These are phyloP conservation scores for Arthroderma uncinatum DNA, from an alignment of 2,329 filamentous ascomycete genomes.

Conservation along the genomic window DNA sequence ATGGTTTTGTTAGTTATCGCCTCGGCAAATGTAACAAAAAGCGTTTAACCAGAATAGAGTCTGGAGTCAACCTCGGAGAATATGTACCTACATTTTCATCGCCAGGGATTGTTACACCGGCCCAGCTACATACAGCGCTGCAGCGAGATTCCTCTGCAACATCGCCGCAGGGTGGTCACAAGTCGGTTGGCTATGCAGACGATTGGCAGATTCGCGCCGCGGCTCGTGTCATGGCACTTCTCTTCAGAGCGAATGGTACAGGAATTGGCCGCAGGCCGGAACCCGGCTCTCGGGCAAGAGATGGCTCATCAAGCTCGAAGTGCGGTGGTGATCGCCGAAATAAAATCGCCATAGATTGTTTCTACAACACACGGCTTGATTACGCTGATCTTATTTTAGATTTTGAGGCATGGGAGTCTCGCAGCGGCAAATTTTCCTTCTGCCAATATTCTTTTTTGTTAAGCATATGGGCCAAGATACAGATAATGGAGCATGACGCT, in stretches of 20 bases:
- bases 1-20: constrained; percentile 71
- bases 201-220: constrained; percentile 86
- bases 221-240: constrained; percentile 64
- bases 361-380: constrained; percentile 79
- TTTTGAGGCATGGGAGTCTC: constrained; percentile 78
- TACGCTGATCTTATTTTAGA: constrained; percentile 75
- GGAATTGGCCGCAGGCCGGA: constrained; percentile 30
- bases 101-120: constrained; percentile 51
- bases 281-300: constrained; percentile 10
- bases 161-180: constrained; percentile 41
- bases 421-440: constrained; percentile 65
- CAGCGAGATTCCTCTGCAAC: constrained; percentile 32
- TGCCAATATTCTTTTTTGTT: constrained; percentile 88
- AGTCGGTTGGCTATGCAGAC: constrained; percentile 55
- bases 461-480: constrained; percentile 85
- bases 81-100: constrained; percentile 63
- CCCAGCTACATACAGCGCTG: constrained; percentile 68
- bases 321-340: neutral
- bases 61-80: constrained; percentile 44
- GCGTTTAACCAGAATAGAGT: constrained; percentile 48
- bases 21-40: constrained; percentile 60
- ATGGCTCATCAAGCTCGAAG: neutral
- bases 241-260: constrained; percentile 71
- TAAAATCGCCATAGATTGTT: constrained; percentile 57
- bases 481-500: constrained; percentile 78